Evolutionary conservation across 257 asterid genomes (phyloP).

Genomic region (Rauvolfia tetraphylla): DNA sequence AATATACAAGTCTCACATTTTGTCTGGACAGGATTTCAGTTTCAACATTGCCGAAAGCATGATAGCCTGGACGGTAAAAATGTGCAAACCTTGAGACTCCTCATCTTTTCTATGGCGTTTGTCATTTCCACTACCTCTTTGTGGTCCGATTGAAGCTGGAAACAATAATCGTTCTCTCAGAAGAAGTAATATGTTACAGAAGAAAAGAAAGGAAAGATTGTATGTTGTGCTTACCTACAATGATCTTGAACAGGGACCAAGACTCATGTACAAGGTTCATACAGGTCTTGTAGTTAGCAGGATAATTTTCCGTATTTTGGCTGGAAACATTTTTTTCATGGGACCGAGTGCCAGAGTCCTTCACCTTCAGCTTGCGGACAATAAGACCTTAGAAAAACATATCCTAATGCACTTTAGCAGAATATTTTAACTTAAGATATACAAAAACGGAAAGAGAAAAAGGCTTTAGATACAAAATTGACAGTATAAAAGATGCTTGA

Average conservation of each 20-base stretch:
- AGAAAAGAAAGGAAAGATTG: neutral
- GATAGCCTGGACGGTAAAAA: neutral
- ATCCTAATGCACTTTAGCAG: neutral
- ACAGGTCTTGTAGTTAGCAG: constrained; percentile 41
- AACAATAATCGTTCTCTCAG: constrained; percentile 1
- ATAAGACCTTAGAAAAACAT: neutral
- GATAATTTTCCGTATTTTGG: constrained; percentile 8
- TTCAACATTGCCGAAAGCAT: neutral
- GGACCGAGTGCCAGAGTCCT: neutral
- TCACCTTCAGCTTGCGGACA: constrained; percentile 11
- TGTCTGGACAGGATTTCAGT: neutral
- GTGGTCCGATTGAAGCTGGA: constrained; percentile 16
- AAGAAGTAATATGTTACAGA: neutral
- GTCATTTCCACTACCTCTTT: neutral
- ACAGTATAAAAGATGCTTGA: too few relatives aligned
- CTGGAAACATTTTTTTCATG: neutral
- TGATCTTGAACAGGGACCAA: constrained; percentile 12
- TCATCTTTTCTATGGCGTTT: constrained; percentile 4
- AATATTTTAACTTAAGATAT: neutral
- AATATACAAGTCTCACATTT: too few relatives aligned
- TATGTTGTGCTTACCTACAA: constrained; percentile 8
- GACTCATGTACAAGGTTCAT: constrained; percentile 13
- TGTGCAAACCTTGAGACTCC: constrained; percentile 14
- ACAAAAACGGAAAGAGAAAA: too few relatives aligned
- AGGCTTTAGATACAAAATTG: too few relatives aligned